These are phyloP conservation scores for Dicorynia guianensis DNA, from an alignment of 306 rosid species.

Conservation along the genomic window DNA sequence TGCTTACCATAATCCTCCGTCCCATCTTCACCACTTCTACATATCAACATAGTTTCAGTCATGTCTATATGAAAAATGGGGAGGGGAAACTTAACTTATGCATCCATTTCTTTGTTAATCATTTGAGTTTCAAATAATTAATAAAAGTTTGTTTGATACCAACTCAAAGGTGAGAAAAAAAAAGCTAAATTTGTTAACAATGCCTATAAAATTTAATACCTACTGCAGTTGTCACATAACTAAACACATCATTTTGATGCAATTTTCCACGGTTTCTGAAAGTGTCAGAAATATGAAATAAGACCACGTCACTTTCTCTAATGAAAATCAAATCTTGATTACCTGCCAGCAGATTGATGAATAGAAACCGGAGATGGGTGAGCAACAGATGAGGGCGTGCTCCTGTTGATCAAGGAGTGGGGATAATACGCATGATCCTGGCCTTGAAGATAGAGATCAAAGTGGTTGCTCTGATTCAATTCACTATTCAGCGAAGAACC, in stretches of 20 bases:
- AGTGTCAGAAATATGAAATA: conserved; percentile 10
- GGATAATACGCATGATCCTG: conserved; percentile 64
- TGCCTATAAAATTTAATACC: conserved; percentile 16
- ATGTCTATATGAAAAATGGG: background rate
- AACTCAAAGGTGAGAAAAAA: conserved; percentile 26
- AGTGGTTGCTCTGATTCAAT: conserved; percentile 58
- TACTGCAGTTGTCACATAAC: conserved; percentile 1
- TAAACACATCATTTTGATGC: background rate
- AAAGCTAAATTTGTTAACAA: conserved; percentile 24
- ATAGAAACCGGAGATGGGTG: conserved; percentile 62
- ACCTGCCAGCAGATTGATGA: conserved; percentile 71
- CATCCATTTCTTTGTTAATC: background rate
- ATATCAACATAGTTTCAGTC: conserved; percentile 36
- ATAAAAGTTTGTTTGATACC: conserved; percentile 2
- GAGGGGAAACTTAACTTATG: conserved; percentile 11
- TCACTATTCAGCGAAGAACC: conserved; percentile 51
- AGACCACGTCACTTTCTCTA: conserved; percentile 24
- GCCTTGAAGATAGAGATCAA: conserved; percentile 53
- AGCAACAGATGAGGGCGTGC: conserved; percentile 56
- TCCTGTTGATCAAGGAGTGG: conserved; percentile 50
- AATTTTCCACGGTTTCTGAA: conserved; percentile 13
- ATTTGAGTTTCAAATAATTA: conserved; percentile 24
- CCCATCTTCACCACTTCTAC: conserved; percentile 89
- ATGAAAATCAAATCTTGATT: conserved; percentile 28
- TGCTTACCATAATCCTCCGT: conserved; percentile 73